phyloP scores from a whole-genome alignment of 2,329 filamentous ascomycete genomes.

The Phialophora tarda region DNA sequence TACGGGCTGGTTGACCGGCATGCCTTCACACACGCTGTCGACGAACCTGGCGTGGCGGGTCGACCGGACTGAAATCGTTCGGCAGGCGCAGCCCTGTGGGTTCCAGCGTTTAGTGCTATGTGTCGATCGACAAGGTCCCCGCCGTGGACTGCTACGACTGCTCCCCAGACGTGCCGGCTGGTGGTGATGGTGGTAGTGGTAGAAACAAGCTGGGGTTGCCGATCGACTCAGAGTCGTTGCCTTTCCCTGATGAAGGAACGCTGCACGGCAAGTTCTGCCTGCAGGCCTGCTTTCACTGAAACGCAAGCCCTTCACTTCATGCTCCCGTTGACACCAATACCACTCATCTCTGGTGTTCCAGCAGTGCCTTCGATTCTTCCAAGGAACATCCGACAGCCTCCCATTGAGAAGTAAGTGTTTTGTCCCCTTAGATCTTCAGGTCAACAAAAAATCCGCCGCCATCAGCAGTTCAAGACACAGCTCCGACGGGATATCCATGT shows the following conservation, averaged over 20 bases:
- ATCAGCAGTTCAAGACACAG: slow-evolving; percentile 69
- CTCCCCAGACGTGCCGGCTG: too few species aligned
- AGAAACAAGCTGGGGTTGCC: not conserved
- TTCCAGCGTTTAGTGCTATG: not conserved
- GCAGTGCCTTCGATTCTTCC: not conserved
- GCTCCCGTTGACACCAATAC: not conserved
- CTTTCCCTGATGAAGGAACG: not conserved
- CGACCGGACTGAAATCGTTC: not conserved
- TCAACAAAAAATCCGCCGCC: slow-evolving; percentile 70
- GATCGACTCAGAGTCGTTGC: not conserved
- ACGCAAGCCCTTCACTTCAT: not conserved
- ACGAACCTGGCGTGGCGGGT: not conserved
- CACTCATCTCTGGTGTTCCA: not conserved
- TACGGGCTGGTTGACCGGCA: not conserved
- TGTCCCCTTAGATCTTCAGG: slow-evolving; percentile 35
- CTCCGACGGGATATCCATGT: slow-evolving; percentile 71
- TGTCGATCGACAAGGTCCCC: not conserved
- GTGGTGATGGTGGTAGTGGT: not conserved
- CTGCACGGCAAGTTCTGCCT: not conserved
- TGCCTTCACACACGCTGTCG: not conserved
- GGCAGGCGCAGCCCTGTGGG: not conserved
- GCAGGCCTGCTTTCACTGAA: not conserved
- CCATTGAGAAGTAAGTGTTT: not conserved
- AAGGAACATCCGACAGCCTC: not conserved
- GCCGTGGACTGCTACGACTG: too few species aligned